Base-by-base conservation (phyloP, 2,329 filamentous ascomycete genomes). In the Sporothrix schenckii region DNA sequence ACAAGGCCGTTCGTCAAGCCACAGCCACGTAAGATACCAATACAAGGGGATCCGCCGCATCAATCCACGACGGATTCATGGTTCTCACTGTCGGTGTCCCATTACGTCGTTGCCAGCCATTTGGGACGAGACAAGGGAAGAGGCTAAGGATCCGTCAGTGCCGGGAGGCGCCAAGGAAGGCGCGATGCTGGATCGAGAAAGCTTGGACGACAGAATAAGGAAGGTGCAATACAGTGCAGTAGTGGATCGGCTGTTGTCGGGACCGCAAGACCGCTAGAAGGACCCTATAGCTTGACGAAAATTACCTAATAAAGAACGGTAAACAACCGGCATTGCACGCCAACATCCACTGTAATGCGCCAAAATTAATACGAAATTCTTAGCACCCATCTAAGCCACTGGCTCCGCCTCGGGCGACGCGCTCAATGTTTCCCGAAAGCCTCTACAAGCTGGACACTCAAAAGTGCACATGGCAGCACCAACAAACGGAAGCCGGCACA, bases 1-100 rank as follows among this genome's bases (percentile, higher is more conserved):
- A 14, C 27, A 44, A 44, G 10, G 41, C 41, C 14, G 39, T 47
- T 47, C 44, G 13, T 34, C 39, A 34, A 61, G 56, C 34, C 56
- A 61, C n/a, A 61, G 56, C 56, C 56, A 61, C 41, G 14, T 10
- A 7, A 60, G 56, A 60, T 34, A 44, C 56, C 39, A 44, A 61
- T 13, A 61, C 56, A 14, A n/a, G 30, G 56, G 34, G 56, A 34
- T 39, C 56, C n/a, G 56, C 16, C 53, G 19, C 41, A 50, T 34
- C 16, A 19, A 19, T 10, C 3, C 14, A 54, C 21, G 27, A 61
- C 47, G 56, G 5, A 34, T 9, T 34, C 4, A 34, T 1, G 34
- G 7, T 34, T 34, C 7, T 34, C 34, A 34, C 34, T 6, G 5
- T 34, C 34, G 34, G 34, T 34, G 34, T 34, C 4, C 53, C 27